Percentiles rank a stretch among this genome's conserved stretches.
These are phyloP conservation scores for Candolleomyces eurysporus DNA, from an alignment of 768 basidiomycete species.

Conservation along the genomic window DNA sequence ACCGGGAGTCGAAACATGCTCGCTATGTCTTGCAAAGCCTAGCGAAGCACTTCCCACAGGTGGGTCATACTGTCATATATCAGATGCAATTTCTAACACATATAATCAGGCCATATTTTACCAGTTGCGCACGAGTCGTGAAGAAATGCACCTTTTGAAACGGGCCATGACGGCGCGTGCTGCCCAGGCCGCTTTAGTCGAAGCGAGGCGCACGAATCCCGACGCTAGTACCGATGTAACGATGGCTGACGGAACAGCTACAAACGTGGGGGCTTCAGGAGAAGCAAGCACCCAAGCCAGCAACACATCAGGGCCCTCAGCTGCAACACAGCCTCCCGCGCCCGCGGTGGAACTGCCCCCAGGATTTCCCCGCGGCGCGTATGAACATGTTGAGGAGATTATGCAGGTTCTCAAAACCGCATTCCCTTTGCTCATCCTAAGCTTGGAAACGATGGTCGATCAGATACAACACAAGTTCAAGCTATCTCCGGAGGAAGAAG, in stretches of 20 bases:
- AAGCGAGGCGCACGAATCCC: constrained; percentile 25
- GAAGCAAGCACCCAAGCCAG: constrained; percentile 9
- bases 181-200: constrained; percentile 22
- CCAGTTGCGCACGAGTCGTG: constrained; percentile 73
- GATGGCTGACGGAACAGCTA: constrained; percentile 16
- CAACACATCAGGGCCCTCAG: constrained; percentile 10
- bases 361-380: constrained; percentile 59
- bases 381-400: constrained; percentile 92
- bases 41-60: constrained; percentile 92
- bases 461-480: constrained; percentile 91
- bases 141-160: constrained; percentile 41
- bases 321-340: constrained; percentile 1
- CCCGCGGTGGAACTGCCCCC: constrained; percentile 1
- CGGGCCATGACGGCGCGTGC: constrained; percentile 39
- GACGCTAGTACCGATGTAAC: constrained; percentile 19
- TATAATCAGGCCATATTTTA: constrained; percentile 84
- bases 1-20: constrained; percentile 92
- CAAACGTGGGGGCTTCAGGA: constrained; percentile 3
- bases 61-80: constrained; percentile 27
- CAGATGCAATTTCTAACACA: background rate
- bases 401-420: constrained; percentile 92
- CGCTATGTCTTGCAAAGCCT: constrained; percentile 85
- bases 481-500: constrained; percentile 85
- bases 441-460: constrained; percentile 96
- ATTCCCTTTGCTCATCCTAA: constrained; percentile 91